phyloP scores from a whole-genome alignment of 441 rosid genomes.

The Syzygium syzygioides region DNA sequence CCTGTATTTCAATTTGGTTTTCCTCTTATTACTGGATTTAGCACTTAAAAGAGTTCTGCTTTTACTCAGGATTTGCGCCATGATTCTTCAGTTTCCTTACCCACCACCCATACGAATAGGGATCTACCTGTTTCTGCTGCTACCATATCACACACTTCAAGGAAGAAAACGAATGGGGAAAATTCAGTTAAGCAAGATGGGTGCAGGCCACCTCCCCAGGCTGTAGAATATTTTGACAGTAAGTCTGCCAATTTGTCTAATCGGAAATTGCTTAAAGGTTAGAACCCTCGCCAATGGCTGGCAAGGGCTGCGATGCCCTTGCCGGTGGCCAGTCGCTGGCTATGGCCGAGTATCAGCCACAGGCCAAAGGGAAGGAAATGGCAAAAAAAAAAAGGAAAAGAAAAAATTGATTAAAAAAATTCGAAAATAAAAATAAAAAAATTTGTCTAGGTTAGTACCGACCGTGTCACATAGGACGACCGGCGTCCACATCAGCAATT shows the following conservation, averaged over 20 bases:
- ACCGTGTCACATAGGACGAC: too few species aligned
- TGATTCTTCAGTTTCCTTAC: conserved; percentile 28
- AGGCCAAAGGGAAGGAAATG: too few species aligned
- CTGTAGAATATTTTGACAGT: conserved; percentile 39
- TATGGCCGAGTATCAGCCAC: too few species aligned
- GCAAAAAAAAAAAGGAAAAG: too few species aligned
- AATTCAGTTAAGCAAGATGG: conserved; percentile 44
- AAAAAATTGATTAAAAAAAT: too few species aligned
- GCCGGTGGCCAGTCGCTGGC: too few species aligned
- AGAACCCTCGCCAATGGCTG: conserved; percentile 24
- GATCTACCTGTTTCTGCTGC: conserved; percentile 31
- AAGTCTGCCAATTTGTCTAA: conserved; percentile 45
- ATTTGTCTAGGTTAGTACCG: too few species aligned
- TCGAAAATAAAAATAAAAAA: too few species aligned
- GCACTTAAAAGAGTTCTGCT: conserved; percentile 11
- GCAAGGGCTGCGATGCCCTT: too few species aligned
- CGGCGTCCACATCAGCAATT: too few species aligned
- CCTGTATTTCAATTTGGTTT: neutral
- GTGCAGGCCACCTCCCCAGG: conserved; percentile 27
- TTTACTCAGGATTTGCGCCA: conserved; percentile 42
- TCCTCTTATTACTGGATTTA: conserved; percentile 1
- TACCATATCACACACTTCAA: conserved; percentile 24
- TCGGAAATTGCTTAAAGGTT: conserved; percentile 66
- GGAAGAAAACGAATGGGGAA: conserved; percentile 30
- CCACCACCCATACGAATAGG: conserved; percentile 31